A percentile compares a stretch with the other conserved stretches of the same genome.
Evolutionary conservation across 2,329 filamentous ascomycete species (phyloP).

Genomic region (Pochonia chlamydosporia): DNA sequence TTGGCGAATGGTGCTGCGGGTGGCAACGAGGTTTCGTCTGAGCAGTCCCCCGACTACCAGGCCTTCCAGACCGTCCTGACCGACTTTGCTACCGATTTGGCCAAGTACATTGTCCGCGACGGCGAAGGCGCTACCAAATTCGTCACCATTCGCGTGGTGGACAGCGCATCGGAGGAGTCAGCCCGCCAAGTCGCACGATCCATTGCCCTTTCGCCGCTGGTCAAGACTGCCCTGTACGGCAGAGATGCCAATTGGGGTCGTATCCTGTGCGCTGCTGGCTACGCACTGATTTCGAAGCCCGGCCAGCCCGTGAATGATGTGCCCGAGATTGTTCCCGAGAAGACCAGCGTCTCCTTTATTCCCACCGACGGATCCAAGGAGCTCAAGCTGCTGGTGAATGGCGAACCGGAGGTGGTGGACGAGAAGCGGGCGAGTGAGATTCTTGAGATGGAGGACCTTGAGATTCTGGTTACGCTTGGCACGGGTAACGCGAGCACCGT

Average conservation of each 20-base stretch:
- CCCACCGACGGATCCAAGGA: slow-evolving; percentile 72
- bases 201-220: slow-evolving; percentile 85
- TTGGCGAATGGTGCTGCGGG: slow-evolving; percentile 94
- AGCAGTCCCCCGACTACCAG: slow-evolving; percentile 55
- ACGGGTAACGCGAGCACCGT: slow-evolving; percentile 63
- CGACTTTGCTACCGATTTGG: slow-evolving; percentile 74
- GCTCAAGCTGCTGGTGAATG: slow-evolving; percentile 69
- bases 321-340: slow-evolving; percentile 58
- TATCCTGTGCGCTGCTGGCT: slow-evolving; percentile 90
- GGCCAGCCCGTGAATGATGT: slow-evolving; percentile 53
- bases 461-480: slow-evolving; percentile 70
- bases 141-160: slow-evolving; percentile 80
- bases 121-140: slow-evolving; percentile 98
- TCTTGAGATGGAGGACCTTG: slow-evolving; percentile 68
- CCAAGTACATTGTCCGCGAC: slow-evolving; percentile 90
- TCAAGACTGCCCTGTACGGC: slow-evolving; percentile 96
- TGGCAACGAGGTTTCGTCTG: slow-evolving; percentile 54
- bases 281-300: slow-evolving; percentile 58
- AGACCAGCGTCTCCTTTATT: slow-evolving; percentile 73
- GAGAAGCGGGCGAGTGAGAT: slow-evolving; percentile 74
- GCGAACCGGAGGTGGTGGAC: slow-evolving; percentile 74
- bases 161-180: slow-evolving; percentile 61
- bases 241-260: slow-evolving; percentile 98
- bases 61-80: slow-evolving; percentile 68
- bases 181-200: slow-evolving; percentile 78